phyloP scores from a whole-genome alignment of 768 basidiomycete genomes.

The Kwoniella dejecticola region DNA sequence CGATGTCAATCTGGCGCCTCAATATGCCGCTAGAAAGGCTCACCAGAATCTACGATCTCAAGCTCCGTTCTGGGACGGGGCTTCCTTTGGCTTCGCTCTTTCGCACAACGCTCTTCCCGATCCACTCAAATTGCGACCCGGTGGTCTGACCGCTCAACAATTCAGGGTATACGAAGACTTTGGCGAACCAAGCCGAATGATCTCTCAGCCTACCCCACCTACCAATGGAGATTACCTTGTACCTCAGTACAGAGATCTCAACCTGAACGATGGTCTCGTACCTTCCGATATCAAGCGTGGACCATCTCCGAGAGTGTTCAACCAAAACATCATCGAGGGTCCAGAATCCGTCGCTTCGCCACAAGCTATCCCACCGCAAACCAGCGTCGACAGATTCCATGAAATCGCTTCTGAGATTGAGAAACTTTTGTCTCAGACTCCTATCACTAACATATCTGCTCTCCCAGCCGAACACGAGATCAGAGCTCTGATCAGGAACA shows the following conservation, averaged over 20 bases:
- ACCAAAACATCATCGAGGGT: constrained; percentile 19
- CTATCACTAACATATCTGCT: constrained; percentile 67
- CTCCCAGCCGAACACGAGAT: constrained; percentile 84
- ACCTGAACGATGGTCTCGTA: constrained; percentile 22
- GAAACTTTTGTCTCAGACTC: constrained; percentile 73
- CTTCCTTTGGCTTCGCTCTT: constrained; percentile 62
- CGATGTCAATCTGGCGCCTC: constrained; percentile 79
- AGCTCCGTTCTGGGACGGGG: constrained; percentile 87
- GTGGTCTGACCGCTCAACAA: constrained; percentile 79
- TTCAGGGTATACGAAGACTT: constrained; percentile 94
- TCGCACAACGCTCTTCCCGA: constrained; percentile 83
- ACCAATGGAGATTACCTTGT: constrained; percentile 35
- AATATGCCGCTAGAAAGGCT: constrained; percentile 79
- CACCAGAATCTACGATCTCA: constrained; percentile 64
- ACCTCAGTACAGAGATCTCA: constrained; percentile 21
- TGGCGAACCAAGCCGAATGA: constrained; percentile 62
- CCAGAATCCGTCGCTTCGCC: constrained; percentile 35
- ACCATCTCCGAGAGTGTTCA: constrained; percentile 29
- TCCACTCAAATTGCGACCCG: constrained; percentile 77
- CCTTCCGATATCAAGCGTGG: constrained; percentile 43
- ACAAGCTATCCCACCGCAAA: constrained; percentile 62
- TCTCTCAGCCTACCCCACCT: constrained; percentile 58
- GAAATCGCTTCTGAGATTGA: constrained; percentile 70
- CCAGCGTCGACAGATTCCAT: constrained; percentile 85
- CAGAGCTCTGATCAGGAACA: constrained; percentile 77